These are phyloP conservation scores for Pterocarpus santalinus DNA, from an alignment of 306 rosid genomes.

Conservation along the genomic window DNA sequence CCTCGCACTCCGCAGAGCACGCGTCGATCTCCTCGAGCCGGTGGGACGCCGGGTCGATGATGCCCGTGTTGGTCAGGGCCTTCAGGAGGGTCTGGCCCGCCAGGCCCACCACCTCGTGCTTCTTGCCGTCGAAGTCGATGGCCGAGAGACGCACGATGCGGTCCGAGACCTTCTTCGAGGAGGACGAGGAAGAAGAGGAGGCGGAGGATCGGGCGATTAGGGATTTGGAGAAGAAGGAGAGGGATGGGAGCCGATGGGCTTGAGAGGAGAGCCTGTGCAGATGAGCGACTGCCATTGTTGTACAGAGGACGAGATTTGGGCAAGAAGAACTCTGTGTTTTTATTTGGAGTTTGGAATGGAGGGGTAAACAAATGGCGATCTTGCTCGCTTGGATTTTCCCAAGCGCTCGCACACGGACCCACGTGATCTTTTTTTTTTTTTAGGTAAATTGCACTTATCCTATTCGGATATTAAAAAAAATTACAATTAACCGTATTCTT, in stretches of 20 bases:
- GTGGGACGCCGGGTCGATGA: conserved; percentile 90
- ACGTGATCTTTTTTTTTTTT: too few relatives aligned
- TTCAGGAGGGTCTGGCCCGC: conserved; percentile 86
- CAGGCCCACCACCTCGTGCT: conserved; percentile 77
- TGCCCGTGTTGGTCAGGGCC: conserved; percentile 74
- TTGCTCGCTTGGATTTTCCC: not conserved
- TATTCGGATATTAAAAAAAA: too few relatives aligned
- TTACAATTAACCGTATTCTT: too few relatives aligned
- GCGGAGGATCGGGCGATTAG: conserved; percentile 64
- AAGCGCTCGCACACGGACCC: too few relatives aligned
- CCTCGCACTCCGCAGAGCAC: conserved; percentile 94
- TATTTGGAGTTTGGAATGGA: not conserved
- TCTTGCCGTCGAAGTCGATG: conserved; percentile 74
- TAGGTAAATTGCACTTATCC: too few relatives aligned
- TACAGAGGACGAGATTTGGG: not conserved
- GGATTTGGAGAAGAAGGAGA: conserved; percentile 67
- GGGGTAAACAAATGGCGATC: not conserved
- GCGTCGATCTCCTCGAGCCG: conserved; percentile 94
- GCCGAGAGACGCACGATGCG: conserved; percentile 84
- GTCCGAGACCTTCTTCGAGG: conserved; percentile 74
- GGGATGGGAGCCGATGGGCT: conserved; percentile 61
- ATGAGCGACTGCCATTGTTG: conserved; percentile 74
- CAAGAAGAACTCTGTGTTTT: not conserved
- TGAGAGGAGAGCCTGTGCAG: conserved; percentile 67
- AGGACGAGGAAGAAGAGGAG: conserved; percentile 43